Conservation (phyloP, 306 rosid genomes). For the Begonia fuchsioides region DNA sequence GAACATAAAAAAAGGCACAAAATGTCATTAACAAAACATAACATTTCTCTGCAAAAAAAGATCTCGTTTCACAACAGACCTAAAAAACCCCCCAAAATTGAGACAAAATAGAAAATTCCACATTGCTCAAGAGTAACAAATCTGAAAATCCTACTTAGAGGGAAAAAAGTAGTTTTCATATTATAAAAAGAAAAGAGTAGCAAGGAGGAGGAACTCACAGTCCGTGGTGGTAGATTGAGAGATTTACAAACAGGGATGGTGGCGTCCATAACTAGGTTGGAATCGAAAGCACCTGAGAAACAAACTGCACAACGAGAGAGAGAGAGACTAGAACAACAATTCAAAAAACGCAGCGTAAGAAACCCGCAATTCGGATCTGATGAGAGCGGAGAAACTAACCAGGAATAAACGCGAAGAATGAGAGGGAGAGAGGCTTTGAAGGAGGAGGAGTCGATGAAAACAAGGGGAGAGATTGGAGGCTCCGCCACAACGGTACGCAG, state of each 20-base stretch:
- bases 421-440: not conserved
- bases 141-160: too few species aligned
- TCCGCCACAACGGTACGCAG: constrained; percentile 22
- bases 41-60: not conserved
- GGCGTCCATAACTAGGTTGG: constrained; percentile 25
- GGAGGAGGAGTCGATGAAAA: constrained; percentile 25
- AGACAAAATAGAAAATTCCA: too few species aligned
- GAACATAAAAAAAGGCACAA: constrained; percentile 3
- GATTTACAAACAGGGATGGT: constrained; percentile 56
- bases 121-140: too few species aligned
- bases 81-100: too few species aligned
- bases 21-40: not conserved
- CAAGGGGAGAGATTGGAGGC: constrained; percentile 28
- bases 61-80: too few species aligned
- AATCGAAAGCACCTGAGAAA: constrained; percentile 5
- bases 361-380: not conserved
- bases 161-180: not conserved
- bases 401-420: not conserved
- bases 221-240: constrained; percentile 36
- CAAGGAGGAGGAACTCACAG: constrained; percentile 22
- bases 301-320: constrained; percentile 1
- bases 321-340: not conserved
- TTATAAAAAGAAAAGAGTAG: not conserved
- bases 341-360: not conserved
- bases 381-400: constrained; percentile 7